Evolutionary conservation across 1,284 basidiomycete species (phyloP), one percentile per base, ranked within the genome.

Genomic region (Inonotus hispidus): DNA sequence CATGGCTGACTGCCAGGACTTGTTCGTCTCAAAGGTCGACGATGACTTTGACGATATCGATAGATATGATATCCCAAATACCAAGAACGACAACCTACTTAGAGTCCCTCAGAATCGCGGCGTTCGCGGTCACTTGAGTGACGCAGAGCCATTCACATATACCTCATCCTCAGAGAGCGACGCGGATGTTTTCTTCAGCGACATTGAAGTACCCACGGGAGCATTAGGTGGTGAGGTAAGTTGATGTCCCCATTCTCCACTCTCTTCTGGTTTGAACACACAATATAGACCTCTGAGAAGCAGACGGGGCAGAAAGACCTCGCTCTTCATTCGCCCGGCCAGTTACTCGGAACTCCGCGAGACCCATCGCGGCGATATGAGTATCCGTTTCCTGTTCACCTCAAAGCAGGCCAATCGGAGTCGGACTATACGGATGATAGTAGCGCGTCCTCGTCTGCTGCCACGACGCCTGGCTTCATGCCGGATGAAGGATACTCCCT

Each of bases 91-190:
- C 21, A 25, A 8, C 16, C 16, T 7, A 21, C 27, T 19, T 19
- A 52, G 45, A 14, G 50, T 19, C 2, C n/a, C 49, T 7, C 29
- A 47, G 21, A 39, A 41, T 7, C 32, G 47, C 16, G 50, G 47
- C 49, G 57, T 62, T 50, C 41, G 41, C 11, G 41, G 41, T 16
- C 41, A 43, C 16, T 29, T 62, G 23, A 62, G 61, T 21, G 61
- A 62, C 27, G 50, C 57, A 21, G 61, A 62, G 45, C 55, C 59
- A 11, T 59, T 41, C 41, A 11, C 37, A n/a, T 62, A 62, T 50
- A 62, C 60, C 1, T 62, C 61, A 2, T 54, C 61, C 8, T 62
- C 61, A 23, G 61, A 62, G 52, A 62, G 61, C 43, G 61, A 62
- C 25, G 27, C 58, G 8, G 61, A 62, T 21, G 25, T 23, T 25